Evolutionary conservation across 768 basidiomycete genomes (phyloP), one percentile per base, ranked within the genome.

Genomic region (Piloderma croceum): DNA sequence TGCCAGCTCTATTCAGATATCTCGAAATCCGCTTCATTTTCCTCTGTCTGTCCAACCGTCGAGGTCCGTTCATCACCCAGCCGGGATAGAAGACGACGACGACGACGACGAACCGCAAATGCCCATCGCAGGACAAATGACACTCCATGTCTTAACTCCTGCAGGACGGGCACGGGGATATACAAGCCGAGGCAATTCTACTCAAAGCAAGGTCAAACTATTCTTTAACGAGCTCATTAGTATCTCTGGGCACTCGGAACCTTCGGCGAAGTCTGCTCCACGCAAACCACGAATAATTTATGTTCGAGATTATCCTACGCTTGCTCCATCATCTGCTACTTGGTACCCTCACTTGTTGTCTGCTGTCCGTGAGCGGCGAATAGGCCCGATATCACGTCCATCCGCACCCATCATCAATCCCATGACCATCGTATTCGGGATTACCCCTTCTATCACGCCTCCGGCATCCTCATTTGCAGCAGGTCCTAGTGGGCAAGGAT

Each of bases 401-500:
- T 69, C 76, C 5, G 75, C 78, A n/a, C 73, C 79, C 2, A 73
- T 80, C 10, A 48, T 61, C 24, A 78, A 78, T 53, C 88, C 90
- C 3, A 86, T 83, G 50, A 77, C 82, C 6, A 89, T 96, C 34
- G 70, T 96, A 13, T 86, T 94, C 51, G 90, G 90, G n/a, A 79
- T 89, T 52, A 81, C 84, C 1, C 90, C 91, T 20, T 65, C 86
- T 3, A 63, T 90, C n/a, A 64, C 77, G 11, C 71, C 75, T n/a
- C 65, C 75, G 7, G 48, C 55, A 51, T 35, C 61, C 52, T 25
- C 39, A 44, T 45, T 62, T 3, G 51, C 51, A 2, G 52, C 67
- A 12, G 57, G 55, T 18, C 33, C 52, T 1, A 51, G 52, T 25
- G 34, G 45, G 4, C 65, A 52, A 11, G 63, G 65, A 24, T 44